phyloP scores from a whole-genome alignment of 2,329 filamentous ascomycete species.

The Sarocladium oryzae region DNA sequence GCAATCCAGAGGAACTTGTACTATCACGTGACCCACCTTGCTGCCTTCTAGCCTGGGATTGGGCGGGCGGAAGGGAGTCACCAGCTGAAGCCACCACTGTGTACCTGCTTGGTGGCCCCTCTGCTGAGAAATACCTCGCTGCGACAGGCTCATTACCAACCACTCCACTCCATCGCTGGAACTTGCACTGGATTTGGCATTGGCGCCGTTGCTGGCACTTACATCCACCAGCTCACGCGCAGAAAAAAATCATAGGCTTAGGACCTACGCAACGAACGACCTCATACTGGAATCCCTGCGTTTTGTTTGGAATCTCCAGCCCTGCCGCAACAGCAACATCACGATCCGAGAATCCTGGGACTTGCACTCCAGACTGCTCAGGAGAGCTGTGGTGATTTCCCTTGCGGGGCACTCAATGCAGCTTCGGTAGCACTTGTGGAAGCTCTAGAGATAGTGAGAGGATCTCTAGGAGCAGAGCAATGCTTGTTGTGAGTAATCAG shows the following conservation, averaged over 20 bases:
- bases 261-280: neutral
- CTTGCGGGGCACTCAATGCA: slow-evolving; percentile 43
- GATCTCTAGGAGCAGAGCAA: slow-evolving; percentile 67
- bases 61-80: slow-evolving; percentile 3
- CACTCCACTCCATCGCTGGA: slow-evolving; percentile 2
- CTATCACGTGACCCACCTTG: slow-evolving; percentile 30
- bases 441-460: slow-evolving; percentile 75
- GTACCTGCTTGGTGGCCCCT: neutral
- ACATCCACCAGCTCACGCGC: slow-evolving; percentile 7
- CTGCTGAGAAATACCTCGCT: slow-evolving; percentile 10
- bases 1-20: slow-evolving; percentile 22
- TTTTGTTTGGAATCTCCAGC: neutral
- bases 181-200: neutral
- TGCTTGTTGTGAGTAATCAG: slow-evolving; percentile 41
- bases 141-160: slow-evolving; percentile 6
- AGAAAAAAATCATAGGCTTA: slow-evolving; percentile 6
- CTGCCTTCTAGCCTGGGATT: slow-evolving; percentile 7
- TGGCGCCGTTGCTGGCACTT: slow-evolving; percentile 3
- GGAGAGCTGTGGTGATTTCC: slow-evolving; percentile 6
- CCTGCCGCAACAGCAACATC: neutral
- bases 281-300: neutral
- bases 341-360: neutral
- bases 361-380: slow-evolving; percentile 5
- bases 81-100: slow-evolving; percentile 2
- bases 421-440: slow-evolving; percentile 60